Conservation (phyloP, 306 rosid genomes). For the Gynostemma pentaphyllum region DNA sequence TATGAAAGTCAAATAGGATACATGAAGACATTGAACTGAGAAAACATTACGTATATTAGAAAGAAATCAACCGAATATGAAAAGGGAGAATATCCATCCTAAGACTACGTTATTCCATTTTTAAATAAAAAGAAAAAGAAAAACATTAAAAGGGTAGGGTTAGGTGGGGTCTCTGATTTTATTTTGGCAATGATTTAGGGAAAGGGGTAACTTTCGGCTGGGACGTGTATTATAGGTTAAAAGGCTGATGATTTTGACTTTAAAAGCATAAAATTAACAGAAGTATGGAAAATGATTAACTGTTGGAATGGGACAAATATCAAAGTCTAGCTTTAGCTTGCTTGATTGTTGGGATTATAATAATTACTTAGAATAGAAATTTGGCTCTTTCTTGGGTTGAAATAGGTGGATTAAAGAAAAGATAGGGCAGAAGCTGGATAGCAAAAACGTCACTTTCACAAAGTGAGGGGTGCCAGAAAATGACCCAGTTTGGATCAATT, state of each 20-base stretch:
- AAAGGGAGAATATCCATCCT: too few relatives aligned
- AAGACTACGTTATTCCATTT: too few relatives aligned
- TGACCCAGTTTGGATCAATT: not conserved
- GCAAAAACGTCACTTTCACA: constrained; percentile 4
- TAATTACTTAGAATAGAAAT: not conserved
- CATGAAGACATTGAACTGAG: too few relatives aligned
- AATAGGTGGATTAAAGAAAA: not conserved
- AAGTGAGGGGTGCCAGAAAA: not conserved
- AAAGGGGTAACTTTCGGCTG: not conserved
- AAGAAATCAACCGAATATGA: too few relatives aligned
- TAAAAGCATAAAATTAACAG: not conserved
- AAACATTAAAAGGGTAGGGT: not conserved
- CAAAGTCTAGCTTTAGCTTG: not conserved
- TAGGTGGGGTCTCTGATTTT: constrained; percentile 2
- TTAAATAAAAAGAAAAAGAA: not conserved
- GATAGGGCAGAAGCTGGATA: constrained; percentile 6
- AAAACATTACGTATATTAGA: too few relatives aligned
- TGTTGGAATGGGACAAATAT: not conserved
- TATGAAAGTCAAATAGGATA: too few relatives aligned
- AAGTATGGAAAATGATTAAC: not conserved
- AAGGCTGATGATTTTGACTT: constrained; percentile 10
- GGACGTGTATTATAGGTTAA: constrained; percentile 1
- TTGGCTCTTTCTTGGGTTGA: constrained; percentile 8
- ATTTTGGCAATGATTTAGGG: not conserved
- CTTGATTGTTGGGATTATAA: constrained; percentile 4